Evolutionary conservation across 140 eudicot genomes (phyloP).

Genomic region (Anethum foeniculum): DNA sequence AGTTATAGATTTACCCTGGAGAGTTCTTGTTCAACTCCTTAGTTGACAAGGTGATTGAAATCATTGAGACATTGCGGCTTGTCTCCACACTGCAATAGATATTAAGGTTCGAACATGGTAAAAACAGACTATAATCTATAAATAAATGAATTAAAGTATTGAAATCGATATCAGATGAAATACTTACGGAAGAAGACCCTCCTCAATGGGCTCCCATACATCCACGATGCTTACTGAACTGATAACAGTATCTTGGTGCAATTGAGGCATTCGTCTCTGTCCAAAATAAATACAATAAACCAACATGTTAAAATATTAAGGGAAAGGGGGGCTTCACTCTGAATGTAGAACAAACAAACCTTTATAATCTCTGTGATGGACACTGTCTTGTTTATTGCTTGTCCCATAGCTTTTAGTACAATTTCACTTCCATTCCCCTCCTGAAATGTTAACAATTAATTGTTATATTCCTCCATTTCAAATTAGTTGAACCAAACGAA

Average conservation of each 20-base stretch:
- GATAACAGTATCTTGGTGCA: conserved; percentile 84
- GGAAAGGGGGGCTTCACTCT: background rate
- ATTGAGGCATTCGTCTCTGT: conserved; percentile 68
- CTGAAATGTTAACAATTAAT: conserved; percentile 23
- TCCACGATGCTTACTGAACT: conserved; percentile 87
- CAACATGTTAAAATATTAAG: conserved; percentile 8
- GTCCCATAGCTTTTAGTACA: conserved; percentile 96
- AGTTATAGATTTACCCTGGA: conserved; percentile 55
- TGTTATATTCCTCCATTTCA: background rate
- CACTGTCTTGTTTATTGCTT: conserved; percentile 95
- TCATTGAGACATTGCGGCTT: conserved; percentile 96
- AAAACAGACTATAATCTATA: background rate
- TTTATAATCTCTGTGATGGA: conserved; percentile 77
- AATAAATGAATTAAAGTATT: background rate
- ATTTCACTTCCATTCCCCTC: conserved; percentile 72
- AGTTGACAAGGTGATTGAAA: conserved; percentile 76
- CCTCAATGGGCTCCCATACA: conserved; percentile 89
- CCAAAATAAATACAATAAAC: conserved; percentile 6
- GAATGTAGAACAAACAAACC: conserved; percentile 29
- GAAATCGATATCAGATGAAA: background rate
- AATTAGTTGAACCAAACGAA: background rate
- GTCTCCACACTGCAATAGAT: conserved; percentile 72
- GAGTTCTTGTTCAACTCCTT: conserved; percentile 85
- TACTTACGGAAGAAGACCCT: conserved; percentile 90
- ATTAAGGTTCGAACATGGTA: background rate